Percentiles rank a stretch among this genome's conserved stretches.
These are phyloP conservation scores for Pichiaceae sp. DNA, from an alignment of 1,139 yeast genomes.

Conservation along the genomic window DNA sequence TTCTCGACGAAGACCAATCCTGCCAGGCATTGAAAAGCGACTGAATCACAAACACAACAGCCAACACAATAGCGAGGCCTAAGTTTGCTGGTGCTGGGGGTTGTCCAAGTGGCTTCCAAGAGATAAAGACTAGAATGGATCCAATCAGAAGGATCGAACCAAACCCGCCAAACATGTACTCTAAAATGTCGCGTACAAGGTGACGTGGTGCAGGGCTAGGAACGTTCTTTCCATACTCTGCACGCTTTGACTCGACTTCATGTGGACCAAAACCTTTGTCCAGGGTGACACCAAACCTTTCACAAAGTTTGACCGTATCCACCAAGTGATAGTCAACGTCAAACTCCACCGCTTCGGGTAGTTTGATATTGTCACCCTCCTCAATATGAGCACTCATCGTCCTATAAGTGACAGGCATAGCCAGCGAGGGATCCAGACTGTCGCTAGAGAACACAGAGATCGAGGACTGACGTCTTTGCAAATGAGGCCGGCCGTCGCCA, in stretches of 20 bases:
- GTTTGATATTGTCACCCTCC: background rate
- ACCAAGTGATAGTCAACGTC: constrained; percentile 1
- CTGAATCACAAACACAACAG: constrained; percentile 35
- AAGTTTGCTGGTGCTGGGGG: constrained; percentile 35
- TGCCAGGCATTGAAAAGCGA: constrained; percentile 42
- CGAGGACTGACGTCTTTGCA: background rate
- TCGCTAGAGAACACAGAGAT: background rate
- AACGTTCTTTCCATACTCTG: constrained; percentile 3
- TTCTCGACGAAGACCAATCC: constrained; percentile 40
- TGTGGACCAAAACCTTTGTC: background rate
- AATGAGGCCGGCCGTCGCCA: background rate
- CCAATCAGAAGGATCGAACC: constrained; percentile 36
- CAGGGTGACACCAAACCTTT: constrained; percentile 2
- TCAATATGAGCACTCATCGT: background rate
- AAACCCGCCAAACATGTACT: constrained; percentile 44
- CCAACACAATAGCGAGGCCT: constrained; percentile 33
- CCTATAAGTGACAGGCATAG: background rate
- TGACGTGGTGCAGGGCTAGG: constrained; percentile 12
- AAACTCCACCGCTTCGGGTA: background rate
- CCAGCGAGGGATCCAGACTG: background rate
- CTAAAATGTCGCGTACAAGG: constrained; percentile 26
- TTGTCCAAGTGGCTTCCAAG: constrained; percentile 45
- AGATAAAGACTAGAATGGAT: constrained; percentile 37
- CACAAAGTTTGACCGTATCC: background rate
- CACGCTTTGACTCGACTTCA: background rate